These are phyloP conservation scores for Bipolaris gigantea DNA, from an alignment of 2,329 filamentous ascomycete species.

Conservation along the genomic window DNA sequence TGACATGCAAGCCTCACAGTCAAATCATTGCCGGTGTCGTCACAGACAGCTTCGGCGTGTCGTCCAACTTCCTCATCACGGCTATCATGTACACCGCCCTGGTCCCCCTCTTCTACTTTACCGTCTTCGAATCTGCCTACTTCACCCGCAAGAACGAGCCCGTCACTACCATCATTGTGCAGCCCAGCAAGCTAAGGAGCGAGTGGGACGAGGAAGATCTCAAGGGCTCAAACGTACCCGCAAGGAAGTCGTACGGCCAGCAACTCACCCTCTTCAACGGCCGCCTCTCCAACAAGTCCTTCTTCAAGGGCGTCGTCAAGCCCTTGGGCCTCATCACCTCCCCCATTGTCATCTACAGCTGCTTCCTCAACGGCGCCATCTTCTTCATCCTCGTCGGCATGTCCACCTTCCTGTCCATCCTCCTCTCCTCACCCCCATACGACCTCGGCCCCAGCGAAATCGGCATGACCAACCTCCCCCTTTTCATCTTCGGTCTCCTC, in stretches of 20 bases:
- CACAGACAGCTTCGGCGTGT: constrained; percentile 14
- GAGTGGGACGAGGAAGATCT: constrained; percentile 13
- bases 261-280: constrained; percentile 11
- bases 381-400: constrained; percentile 15
- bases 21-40: constrained; percentile 12
- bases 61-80: constrained; percentile 14
- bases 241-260: constrained; percentile 5
- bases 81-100: constrained; percentile 11
- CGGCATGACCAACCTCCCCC: constrained; percentile 16
- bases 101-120: constrained; percentile 13
- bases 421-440: constrained; percentile 15
- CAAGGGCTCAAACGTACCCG: constrained; percentile 2
- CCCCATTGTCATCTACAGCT: constrained; percentile 17
- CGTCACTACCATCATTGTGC: constrained; percentile 2
- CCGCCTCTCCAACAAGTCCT: constrained; percentile 12
- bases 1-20: neutral
- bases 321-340: constrained; percentile 13
- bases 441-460: constrained; percentile 15
- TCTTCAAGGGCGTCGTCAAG: constrained; percentile 17
- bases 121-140: constrained; percentile 17
- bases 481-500: constrained; percentile 13
- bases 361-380: constrained; percentile 14
- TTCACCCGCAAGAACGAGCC: constrained; percentile 8
- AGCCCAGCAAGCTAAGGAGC: constrained; percentile 6
- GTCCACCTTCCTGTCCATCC: constrained; percentile 15